Base-by-base conservation (phyloP, 768 basidiomycete species). In the Suillus fuscotomentosus region DNA sequence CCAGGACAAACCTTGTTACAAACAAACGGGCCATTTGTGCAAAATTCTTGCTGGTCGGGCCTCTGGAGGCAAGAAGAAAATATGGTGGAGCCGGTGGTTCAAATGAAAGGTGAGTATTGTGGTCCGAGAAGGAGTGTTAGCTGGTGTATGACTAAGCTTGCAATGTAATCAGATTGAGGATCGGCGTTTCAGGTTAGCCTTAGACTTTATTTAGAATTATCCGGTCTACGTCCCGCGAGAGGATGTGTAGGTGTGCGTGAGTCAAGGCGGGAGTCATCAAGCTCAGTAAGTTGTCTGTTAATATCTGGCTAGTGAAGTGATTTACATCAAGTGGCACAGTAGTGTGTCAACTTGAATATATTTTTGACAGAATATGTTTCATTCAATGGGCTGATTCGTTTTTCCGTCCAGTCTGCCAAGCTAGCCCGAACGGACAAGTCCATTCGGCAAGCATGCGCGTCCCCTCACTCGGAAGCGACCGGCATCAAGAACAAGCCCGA, bases 1-100 rank as follows among this genome's bases (percentile, higher is more conserved):
- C 27, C 39, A 22, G 45, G 14, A 67, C 67, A 5, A 20, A 68
- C 67, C 67, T 68, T 53, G 41, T 68, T 47, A 68, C 20, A 47
- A 66, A 68, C 22, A 60, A 63, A 34, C 65, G 67, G 1, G 65
- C 24, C 48, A 53, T 67, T 14, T 38, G 31, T 42, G 1, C 11
- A 42, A 27, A 43, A 41, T 41, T 27, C 39, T 27, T 42, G 41
- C 41, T 31, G 41, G 27, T 20, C 17, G 27, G 22, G 6, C 55
- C 24, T 17, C 17, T 50, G 13, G 0, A 20, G 41, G 3, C 17
- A 42, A 42, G 24, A 20, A 6, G 17, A 41, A 41, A 57, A 27
- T 27, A 7, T 20, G 41, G 20, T 42, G 24, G 13, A 6, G 39
- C 24, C 27, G 41, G 57, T 42, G 39, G 56, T 57, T 57, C 15